Base-by-base conservation (phyloP, 768 basidiomycete genomes). In the Dentipellis sp. region DNA sequence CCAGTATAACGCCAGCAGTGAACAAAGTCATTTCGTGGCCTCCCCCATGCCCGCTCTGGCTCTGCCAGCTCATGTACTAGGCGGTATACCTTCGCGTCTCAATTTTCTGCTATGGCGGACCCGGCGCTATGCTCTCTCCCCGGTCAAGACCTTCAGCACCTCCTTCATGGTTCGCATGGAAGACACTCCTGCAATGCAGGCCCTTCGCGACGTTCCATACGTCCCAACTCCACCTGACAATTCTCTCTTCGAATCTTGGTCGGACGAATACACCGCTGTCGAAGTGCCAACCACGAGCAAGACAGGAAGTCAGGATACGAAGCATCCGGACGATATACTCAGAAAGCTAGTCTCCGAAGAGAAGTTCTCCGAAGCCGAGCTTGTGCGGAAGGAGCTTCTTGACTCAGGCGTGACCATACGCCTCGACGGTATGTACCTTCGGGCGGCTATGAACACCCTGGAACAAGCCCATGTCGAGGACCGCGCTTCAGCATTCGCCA, bases 301-400 rank as follows among this genome's bases (percentile, higher is more conserved):
- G 56, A 50, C 11, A 2, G 5, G 4, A 5, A 52, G 10, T 10
- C 9, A 4, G 37, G 1, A 19, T 23, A 37, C 48, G 10, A 23
- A 36, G 11, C 46, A 55, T 39, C 63, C 68, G 2, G 63, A 59
- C 40, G 45, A 46, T 19, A 17, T 68, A 4, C 65, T 72, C 2
- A 54, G 57, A 4, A 53, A 56, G 16, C 67, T 75, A 3, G 67
- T 76, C 3, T 56, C 61, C 16, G 45, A 62, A 6, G 65, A 62
- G 16, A 62, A 69, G 7, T 71, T 64, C 34, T 64, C 64, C 7
- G 66, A 71, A 12, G 77, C 76, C 1, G 63, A 68, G 1, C 61
- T 62, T 0, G 66, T 81, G 6, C 71, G 72, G 21, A 63, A 67
- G 40, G 77, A 78, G 60, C 59, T 82, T 58, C 53, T 67, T 10